Conservation (phyloP, 495 filamentous ascomycete species). For the Umbilicaria muhlenbergii region DNA sequence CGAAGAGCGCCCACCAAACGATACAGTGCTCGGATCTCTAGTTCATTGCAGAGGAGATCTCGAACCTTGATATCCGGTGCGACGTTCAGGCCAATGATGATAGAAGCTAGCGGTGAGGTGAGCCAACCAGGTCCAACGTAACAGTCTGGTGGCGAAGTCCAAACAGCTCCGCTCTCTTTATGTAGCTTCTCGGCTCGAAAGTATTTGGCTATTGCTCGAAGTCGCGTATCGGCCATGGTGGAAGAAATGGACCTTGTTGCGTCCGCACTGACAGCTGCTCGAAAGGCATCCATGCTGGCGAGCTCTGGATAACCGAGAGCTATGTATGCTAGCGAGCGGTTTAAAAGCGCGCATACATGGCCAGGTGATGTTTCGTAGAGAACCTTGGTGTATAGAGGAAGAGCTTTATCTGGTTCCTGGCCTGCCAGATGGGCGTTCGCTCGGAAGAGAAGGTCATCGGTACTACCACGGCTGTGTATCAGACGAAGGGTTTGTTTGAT, state of each 20-base stretch:
- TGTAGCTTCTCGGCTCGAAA: not conserved
- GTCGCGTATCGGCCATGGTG: not conserved
- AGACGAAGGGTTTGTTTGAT: no score
- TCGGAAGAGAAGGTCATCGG: not conserved
- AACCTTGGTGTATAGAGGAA: conserved; percentile 13
- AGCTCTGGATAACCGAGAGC: conserved; percentile 10
- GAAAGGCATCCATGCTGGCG: conserved; percentile 16
- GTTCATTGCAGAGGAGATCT: not conserved
- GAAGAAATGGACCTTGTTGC: not conserved
- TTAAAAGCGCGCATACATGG: conserved; percentile 17
- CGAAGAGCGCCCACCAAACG: conserved; percentile 8
- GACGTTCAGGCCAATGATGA: not conserved
- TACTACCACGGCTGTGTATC: no score
- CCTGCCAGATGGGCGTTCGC: conserved; percentile 8
- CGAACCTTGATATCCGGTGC: not conserved
- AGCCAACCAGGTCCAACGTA: not conserved
- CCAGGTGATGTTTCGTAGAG: conserved; percentile 11
- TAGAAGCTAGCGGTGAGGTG: not conserved
- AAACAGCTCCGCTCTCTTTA: not conserved
- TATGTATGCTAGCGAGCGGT: conserved; percentile 18
- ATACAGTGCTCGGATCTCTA: conserved; percentile 1
- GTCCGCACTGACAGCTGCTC: conserved; percentile 7
- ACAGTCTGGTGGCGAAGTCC: not conserved
- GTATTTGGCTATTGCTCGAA: not conserved
- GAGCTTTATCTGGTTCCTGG: conserved; percentile 1